Evolutionary conservation across 179 eudicot species (phyloP).

Genomic region (Beta corolliflora): DNA sequence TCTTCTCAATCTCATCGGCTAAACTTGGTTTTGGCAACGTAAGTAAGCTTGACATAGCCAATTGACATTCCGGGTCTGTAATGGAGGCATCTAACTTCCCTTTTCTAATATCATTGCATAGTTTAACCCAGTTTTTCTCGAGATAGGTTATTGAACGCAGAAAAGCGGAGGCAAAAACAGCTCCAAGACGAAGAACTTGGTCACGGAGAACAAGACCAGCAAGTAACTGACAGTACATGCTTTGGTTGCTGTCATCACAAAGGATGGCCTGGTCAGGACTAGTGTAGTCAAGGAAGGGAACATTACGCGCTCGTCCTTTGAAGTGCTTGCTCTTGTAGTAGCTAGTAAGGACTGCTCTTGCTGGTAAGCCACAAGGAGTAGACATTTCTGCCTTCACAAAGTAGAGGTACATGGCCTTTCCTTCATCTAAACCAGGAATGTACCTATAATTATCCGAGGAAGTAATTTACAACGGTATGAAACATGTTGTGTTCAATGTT

Average conservation of each 20-base stretch:
- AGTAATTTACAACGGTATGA: neutral
- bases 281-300: conserved; percentile 53
- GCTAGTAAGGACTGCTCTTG: conserved; percentile 77
- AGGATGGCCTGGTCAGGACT: conserved; percentile 71
- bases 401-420: conserved; percentile 74
- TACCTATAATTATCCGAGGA: conserved; percentile 37
- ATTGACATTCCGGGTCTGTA: conserved; percentile 49
- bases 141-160: conserved; percentile 69
- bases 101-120: conserved; percentile 62
- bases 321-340: conserved; percentile 80
- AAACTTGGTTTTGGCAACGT: conserved; percentile 43
- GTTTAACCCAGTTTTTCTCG: conserved; percentile 49
- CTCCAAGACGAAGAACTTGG: conserved; percentile 76
- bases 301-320: conserved; percentile 52
- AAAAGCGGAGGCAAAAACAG: conserved; percentile 76
- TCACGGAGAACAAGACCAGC: conserved; percentile 66
- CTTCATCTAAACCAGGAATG: conserved; percentile 58
- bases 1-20: conserved; percentile 58
- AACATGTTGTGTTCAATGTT: neutral
- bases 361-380: conserved; percentile 71
- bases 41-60: conserved; percentile 54
- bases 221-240: conserved; percentile 81
- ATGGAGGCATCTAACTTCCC: conserved; percentile 46
- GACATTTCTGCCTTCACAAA: conserved; percentile 76
- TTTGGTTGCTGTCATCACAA: conserved; percentile 69